Evolutionary conservation across 192 early-diverging fungal genomes (phyloP), one percentile per base, ranked within the genome.

Genomic region (Chytriomyces sp.): DNA sequence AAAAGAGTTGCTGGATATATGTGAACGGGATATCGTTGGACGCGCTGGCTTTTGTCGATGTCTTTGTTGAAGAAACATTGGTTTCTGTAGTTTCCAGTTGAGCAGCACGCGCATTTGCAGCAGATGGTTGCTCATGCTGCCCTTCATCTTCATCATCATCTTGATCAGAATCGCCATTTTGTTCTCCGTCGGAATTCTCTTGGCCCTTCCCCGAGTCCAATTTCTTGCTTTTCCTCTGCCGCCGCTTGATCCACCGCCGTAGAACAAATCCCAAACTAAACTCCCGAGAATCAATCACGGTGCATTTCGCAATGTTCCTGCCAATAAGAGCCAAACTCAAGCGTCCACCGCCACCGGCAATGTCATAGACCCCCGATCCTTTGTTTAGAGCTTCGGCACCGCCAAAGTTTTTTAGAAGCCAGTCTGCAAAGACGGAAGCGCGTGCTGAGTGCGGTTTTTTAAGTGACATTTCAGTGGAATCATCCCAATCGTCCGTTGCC

Each of bases 321-420:
- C 79, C 81, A 50, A 80, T 79, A 7, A 89, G 53, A 61, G 86
- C 85, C 81, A 87, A 80, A 0, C 82, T 79, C 0, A 87, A 45
- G 50, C 86, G 83, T 2, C 89, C 89, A 69, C 85, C 80, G 7
- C 89, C 89, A 26, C 89, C 89, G 1, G 87, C 89, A 63, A 90
- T 85, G 57, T 90, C 89, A 49, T 85, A 75, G 6, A 87, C 83
- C 20, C 81, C 81, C 0, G 76, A 44, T 66, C 84, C 87, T 5
- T 68, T 10, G 45, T 66, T 72, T 44, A 82, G 10, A 35, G 28
- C 28, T 45, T 64, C 78, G 0, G 70, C 66, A 11, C 62, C 80
- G 0, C 77, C 69, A 68, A 88, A 89, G 0, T 82, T 82, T 4
- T 84, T 53, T n/a, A 82, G 59, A 18, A 89, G 73, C 85, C 86